Base-by-base conservation (phyloP, 805 yeast species). In the Yarrowia deformans region DNA sequence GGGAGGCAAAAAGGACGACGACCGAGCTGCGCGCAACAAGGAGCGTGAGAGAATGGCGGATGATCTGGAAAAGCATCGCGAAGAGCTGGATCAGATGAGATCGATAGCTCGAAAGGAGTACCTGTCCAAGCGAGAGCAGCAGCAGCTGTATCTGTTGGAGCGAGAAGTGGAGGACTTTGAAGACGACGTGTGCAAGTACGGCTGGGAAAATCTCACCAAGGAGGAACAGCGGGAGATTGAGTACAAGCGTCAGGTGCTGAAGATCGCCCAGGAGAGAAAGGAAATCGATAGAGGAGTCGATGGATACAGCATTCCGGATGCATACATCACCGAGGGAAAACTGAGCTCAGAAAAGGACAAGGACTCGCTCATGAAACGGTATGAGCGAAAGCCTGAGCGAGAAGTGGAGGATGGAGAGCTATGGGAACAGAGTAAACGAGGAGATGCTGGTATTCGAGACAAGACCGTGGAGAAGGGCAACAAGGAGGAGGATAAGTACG, bases 241-340 rank as follows among this genome's bases (percentile, higher is more conserved):
- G 23, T 78, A 83, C 70, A 87, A 88, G 70, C 80, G 84, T 48
- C 84, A 86, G 69, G 76, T 88, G 1, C 75, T 85, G 13, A 76
- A 79, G 1, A 75, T 86, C 39, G 80, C 84, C 18, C 74, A 79
- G 34, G 83, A 83, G 69, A 73, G 84, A 37, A 74, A 77, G 71
- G 76, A 79, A 43, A 74, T 82, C 23, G 80, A 78, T 6, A 77
- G 79, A 9, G 77, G 76, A 8, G 72, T 72, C 3, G 77, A 73
- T 8, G 84, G 81, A 7, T 89, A 87, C 71, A 76, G 79, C 23
- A 72, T 89, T 18, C 92, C 90, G 1, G 85, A 84, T 45, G 91
- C 87, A 64, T 83, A 84, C 71, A 70, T 83, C n/a, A 84, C 84
- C 1, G 81, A 80, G 14, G 80, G 81, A 16, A 89, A 89, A 1